phyloP scores from a whole-genome alignment of 257 asterid species.

The Ophiorrhiza pumila region DNA sequence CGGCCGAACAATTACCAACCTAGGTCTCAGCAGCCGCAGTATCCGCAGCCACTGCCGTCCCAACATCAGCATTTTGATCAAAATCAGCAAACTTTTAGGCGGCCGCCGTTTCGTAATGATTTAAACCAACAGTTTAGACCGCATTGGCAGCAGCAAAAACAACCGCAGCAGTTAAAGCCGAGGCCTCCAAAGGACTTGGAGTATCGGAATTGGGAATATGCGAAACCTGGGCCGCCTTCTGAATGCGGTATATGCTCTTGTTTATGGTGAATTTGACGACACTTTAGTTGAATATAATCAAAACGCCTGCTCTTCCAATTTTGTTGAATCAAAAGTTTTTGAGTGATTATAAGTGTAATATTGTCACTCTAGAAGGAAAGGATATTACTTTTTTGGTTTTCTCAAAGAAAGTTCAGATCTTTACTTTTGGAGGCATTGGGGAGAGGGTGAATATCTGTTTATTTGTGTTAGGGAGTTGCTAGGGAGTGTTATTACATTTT shows the following conservation, averaged over 20 bases:
- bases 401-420: not conserved
- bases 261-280: not conserved
- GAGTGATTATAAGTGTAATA: not conserved
- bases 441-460: not conserved
- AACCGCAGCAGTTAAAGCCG: slow-evolving; percentile 39
- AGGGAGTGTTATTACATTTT: not conserved
- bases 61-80: slow-evolving; percentile 21
- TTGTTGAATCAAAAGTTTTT: not conserved
- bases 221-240: slow-evolving; percentile 54
- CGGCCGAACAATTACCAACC: slow-evolving; percentile 33
- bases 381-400: not conserved
- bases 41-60: slow-evolving; percentile 3
- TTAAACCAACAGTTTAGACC: slow-evolving; percentile 53
- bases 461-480: not conserved
- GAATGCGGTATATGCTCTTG: slow-evolving; percentile 41
- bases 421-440: not conserved
- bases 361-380: not conserved
- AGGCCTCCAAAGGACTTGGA: slow-evolving; percentile 59
- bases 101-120: slow-evolving; percentile 26
- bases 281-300: not conserved
- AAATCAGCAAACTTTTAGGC: slow-evolving; percentile 24
- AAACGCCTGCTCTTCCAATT: not conserved
- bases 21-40: slow-evolving; percentile 2
- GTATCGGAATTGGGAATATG: slow-evolving; percentile 74
- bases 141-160: slow-evolving; percentile 25